Percentiles rank a stretch among this genome's conserved stretches.
Evolutionary conservation across 2,329 filamentous ascomycete genomes (phyloP).

Genomic region (Exophiala dermatitidis): DNA sequence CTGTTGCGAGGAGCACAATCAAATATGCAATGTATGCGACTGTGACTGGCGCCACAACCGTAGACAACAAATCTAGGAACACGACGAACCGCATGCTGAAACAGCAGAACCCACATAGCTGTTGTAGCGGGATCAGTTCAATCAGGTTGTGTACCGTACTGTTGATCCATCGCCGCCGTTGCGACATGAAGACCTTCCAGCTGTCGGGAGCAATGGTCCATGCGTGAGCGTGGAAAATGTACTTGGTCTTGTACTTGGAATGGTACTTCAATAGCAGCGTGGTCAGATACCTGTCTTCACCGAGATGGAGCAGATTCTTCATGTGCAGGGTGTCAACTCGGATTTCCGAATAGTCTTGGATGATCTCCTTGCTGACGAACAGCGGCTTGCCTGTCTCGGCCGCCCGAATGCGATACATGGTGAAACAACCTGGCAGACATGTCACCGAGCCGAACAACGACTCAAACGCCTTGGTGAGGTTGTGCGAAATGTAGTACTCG

Average conservation of each 20-base stretch:
- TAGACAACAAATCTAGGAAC: slow-evolving; percentile 86
- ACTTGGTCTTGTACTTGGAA: slow-evolving; percentile 95
- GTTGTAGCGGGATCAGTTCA: slow-evolving; percentile 84
- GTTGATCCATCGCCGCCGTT: slow-evolving; percentile 99
- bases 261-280: slow-evolving; percentile 90
- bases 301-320: slow-evolving; percentile 95
- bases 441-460: slow-evolving; percentile 95
- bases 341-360: slow-evolving; percentile 81
- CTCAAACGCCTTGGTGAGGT: slow-evolving; percentile 93
- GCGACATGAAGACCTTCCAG: slow-evolving; percentile 90
- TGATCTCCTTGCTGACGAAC: slow-evolving; percentile 87
- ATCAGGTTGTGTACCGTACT: slow-evolving; percentile 97
- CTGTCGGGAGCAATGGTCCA: slow-evolving; percentile 97
- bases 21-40: slow-evolving; percentile 86
- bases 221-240: slow-evolving; percentile 81
- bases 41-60: slow-evolving; percentile 83
- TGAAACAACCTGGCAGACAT: slow-evolving; percentile 96
- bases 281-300: slow-evolving; percentile 95
- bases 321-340: slow-evolving; percentile 97
- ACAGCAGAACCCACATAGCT: slow-evolving; percentile 98
- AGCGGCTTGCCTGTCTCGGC: slow-evolving; percentile 91
- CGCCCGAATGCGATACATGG: slow-evolving; percentile 95
- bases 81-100: slow-evolving; percentile 99
- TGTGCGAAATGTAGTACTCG: slow-evolving; percentile 99
- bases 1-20: slow-evolving; percentile 62